Conservation (phyloP, 2,329 filamentous ascomycete genomes). For the Pseudocercospora fuligena region DNA sequence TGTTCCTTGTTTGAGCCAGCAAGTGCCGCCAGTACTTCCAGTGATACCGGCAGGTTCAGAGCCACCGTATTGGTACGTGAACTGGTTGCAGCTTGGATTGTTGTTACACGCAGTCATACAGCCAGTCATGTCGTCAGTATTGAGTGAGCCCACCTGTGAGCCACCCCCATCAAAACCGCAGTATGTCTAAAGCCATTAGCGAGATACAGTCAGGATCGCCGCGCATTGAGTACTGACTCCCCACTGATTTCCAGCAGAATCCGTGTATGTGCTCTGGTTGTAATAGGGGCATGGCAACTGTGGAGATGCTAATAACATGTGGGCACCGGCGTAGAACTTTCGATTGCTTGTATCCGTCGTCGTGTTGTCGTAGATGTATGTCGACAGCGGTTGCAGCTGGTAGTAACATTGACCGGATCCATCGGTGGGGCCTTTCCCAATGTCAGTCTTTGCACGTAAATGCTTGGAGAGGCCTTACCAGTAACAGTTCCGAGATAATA, state of each 20-base stretch:
- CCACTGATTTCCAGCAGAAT: conserved; percentile 7
- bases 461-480: conserved; percentile 7
- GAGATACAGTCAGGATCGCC: neutral
- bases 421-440: conserved; percentile 6
- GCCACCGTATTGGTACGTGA: conserved; percentile 6
- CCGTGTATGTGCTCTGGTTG: conserved; percentile 9
- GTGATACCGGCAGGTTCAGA: neutral
- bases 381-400: neutral
- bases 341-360: neutral
- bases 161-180: conserved; percentile 2
- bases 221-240: neutral
- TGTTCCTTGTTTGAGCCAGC: neutral
- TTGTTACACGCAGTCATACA: conserved; percentile 11
- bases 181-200: neutral
- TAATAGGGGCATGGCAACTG: conserved; percentile 10
- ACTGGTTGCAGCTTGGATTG: neutral
- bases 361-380: neutral
- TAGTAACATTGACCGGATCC: conserved; percentile 16
- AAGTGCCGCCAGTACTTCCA: conserved; percentile 2
- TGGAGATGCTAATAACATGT: neutral
- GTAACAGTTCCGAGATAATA: conserved; percentile 16
- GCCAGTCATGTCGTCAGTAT: conserved; percentile 6
- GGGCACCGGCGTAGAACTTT: conserved; percentile 1
- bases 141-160: neutral
- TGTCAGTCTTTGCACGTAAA: neutral